These are phyloP conservation scores for Neofusicoccum umdonicola DNA, from an alignment of 2,329 filamentous ascomycete genomes.

Conservation along the genomic window DNA sequence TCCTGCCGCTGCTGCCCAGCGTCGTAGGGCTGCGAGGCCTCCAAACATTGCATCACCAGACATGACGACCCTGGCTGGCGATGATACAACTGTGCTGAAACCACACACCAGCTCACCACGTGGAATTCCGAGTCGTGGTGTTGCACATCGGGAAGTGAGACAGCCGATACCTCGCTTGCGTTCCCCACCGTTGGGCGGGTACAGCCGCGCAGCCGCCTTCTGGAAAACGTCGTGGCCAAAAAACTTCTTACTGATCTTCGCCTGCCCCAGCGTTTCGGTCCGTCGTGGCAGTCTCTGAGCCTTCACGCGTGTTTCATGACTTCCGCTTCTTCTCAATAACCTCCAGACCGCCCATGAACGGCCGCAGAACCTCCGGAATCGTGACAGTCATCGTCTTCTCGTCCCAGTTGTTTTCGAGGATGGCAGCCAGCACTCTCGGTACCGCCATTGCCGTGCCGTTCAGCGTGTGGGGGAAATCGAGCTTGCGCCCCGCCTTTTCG, in stretches of 20 bases:
- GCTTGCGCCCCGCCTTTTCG: constrained; percentile 45
- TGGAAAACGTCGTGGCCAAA: constrained; percentile 1
- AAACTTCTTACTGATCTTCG: neutral
- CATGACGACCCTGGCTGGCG: neutral
- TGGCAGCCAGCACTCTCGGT: constrained; percentile 80
- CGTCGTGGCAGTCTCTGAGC: neutral
- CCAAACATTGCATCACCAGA: constrained; percentile 10
- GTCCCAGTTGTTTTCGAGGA: constrained; percentile 90
- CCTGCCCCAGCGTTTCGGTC: neutral
- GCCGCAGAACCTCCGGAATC: constrained; percentile 75
- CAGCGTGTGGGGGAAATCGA: constrained; percentile 80
- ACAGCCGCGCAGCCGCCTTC: constrained; percentile 4
- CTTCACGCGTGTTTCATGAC: neutral
- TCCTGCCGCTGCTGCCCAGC: neutral
- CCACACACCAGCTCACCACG: constrained; percentile 1
- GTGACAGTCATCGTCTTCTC: constrained; percentile 63
- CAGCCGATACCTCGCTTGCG: constrained; percentile 4
- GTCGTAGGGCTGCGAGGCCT: constrained; percentile 5
- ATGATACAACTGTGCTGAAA: neutral
- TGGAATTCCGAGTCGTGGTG: constrained; percentile 9
- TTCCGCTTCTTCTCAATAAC: constrained; percentile 27
- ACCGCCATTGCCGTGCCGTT: constrained; percentile 94
- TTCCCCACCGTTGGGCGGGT: constrained; percentile 5
- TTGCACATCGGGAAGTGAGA: neutral
- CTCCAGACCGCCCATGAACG: constrained; percentile 69